Base-by-base conservation (phyloP, 768 basidiomycete genomes). In the Thelephora ganbajun region DNA sequence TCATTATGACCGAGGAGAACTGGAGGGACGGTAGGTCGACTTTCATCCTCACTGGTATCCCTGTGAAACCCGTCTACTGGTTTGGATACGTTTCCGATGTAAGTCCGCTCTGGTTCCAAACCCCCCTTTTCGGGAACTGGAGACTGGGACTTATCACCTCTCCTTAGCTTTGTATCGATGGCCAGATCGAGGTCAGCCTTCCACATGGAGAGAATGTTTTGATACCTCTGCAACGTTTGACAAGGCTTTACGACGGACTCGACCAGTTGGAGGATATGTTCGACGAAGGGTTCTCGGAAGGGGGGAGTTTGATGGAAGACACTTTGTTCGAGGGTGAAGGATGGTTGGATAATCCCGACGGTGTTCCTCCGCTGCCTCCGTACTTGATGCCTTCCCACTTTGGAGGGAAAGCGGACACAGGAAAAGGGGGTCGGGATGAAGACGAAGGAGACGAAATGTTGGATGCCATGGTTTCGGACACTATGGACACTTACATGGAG, bases 61-160 rank as follows among this genome's bases (percentile, higher is more conserved):
- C 39, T 64, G 61, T 45, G 71, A 72, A 54, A 57, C 61, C 65
- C 42, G 58, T 88, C 19, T 65, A 70, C 41, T 97, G 92, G 92
- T 78, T 87, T 47, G 92, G 92, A 19, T 88, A 94, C 66, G 90
- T 96, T 14, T 75, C 73, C 26, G 75, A 72, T 60, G 90, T 78
- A 63, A 44, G 77, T 62, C 16, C 16, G 20, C 14, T 5, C 51
- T 44, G 7, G 14, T 22, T 49, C 22, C n/a, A n/a, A n/a, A n/a
- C n/a, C n/a, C n/a, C 33, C 12, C 16, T 9, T 30, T 30, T 9
- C 26, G 26, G 26, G 26, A 30, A 14, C 12, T 41, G 39, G 22
- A 41, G 22, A 14, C 22, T n/a, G 16, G 39, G 9, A 41, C 22
- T 41, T 16, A 16, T 14, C 39, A 41, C 14, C 18, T 18, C 22